These are phyloP conservation scores for Leccinum fuscescens DNA, from an alignment of 1,284 basidiomycete species.

Conservation along the genomic window DNA sequence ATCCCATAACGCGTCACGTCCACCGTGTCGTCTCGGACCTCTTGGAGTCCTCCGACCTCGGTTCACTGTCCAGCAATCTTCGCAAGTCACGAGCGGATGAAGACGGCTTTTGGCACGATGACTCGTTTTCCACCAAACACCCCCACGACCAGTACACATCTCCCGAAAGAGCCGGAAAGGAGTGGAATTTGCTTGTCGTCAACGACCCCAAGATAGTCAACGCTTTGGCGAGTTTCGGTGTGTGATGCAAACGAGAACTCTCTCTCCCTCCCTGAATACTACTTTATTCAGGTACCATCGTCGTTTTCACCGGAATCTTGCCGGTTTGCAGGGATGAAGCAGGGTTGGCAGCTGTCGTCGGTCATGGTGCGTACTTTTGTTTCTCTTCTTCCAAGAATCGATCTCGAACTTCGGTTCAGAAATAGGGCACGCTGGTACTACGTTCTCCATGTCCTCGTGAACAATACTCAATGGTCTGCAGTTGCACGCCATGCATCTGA, in stretches of 20 bases:
- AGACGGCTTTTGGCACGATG: conserved; percentile 24
- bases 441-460: conserved; percentile 2
- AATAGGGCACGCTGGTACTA: conserved; percentile 78
- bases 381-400: neutral
- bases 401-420: conserved; percentile 44
- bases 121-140: conserved; percentile 23
- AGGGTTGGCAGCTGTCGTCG: conserved; percentile 83
- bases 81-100: conserved; percentile 3
- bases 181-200: conserved; percentile 83
- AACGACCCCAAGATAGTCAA: conserved; percentile 75
- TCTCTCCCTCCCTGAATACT: neutral
- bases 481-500: conserved; percentile 81
- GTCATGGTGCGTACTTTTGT: conserved; percentile 64
- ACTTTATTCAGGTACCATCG: conserved; percentile 56
- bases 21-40: conserved; percentile 72
- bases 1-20: conserved; percentile 67
- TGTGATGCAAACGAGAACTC: conserved; percentile 10
- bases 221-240: conserved; percentile 78
- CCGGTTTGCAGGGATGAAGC: conserved; percentile 78
- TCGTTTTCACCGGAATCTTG: conserved; percentile 90
- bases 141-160: conserved; percentile 23
- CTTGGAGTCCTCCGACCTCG: conserved; percentile 71
- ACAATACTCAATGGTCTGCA: conserved; percentile 27
- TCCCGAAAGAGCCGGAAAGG: conserved; percentile 35
- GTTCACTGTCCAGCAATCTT: conserved; percentile 32